Evolutionary conservation across 257 asterid species (phyloP), one percentile per base, ranked within the genome.

Genomic region (Handroanthus guayacan): DNA sequence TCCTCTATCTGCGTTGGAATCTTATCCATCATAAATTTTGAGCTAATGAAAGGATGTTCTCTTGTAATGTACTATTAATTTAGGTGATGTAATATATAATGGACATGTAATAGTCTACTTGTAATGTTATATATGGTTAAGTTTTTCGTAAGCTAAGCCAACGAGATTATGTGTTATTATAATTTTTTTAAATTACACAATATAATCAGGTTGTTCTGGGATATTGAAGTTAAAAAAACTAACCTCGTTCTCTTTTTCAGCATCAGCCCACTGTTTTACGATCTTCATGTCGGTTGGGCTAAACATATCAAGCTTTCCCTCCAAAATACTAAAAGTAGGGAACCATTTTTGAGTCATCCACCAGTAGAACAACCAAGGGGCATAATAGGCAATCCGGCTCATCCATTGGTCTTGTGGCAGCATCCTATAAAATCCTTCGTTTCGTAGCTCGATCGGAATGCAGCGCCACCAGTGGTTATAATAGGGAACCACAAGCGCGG

Each of bases 331-430:
- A 52, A 94, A 56, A 69, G 87, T 70, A n/a, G 86, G 89, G 83
- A 94, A 79, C 95, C 89, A 86, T 76, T 89, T 89, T 75, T 90
- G 99, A 74, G 92, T 90, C 96, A 94, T 86, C 97, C 97, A 94
- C 95, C 93, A 90, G 80, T 92, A 18, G 5, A 90, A 66, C 71
- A 94, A 80, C 93, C 93, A 92, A 1, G 98, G 97, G 43, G 96
- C 75, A 54, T 90, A 83, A 81, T 76, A 97, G 8, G 88, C 98
- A 41, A 89, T 71, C 5, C 86, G 83, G 58, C 89, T 80, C 18
- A 93, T 57, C 88, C 89, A 69, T 38, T 72, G 91, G 58, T 88
- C 92, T 60, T 84, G 84, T 17, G 61, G 51, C 65, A 79, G 86
- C 31, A 75, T 64, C 72, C 6, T 68, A n/a, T 74, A 78, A 6